Evolutionary conservation across 257 asterid species (phyloP).

Genomic region (Ophiorrhiza pumila): DNA sequence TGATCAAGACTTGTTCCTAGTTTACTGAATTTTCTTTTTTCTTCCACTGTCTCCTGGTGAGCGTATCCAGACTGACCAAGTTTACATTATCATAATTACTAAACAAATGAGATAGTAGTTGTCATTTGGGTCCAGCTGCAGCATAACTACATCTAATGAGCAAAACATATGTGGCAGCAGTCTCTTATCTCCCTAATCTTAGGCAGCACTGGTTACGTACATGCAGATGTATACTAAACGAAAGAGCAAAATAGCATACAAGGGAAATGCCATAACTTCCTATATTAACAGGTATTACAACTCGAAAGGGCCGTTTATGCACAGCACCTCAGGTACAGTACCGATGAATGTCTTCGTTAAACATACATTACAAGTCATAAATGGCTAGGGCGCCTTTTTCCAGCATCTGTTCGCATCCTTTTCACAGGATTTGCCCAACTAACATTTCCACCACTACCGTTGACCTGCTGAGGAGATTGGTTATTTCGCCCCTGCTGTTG

Average conservation of each 20-base stretch:
- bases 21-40: too few relatives aligned
- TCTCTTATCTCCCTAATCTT: neutral
- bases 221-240: too few relatives aligned
- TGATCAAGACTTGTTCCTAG: too few relatives aligned
- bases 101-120: too few relatives aligned
- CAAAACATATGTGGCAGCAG: too few relatives aligned
- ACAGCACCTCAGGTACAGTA: slow-evolving; percentile 22
- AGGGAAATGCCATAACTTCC: slow-evolving; percentile 9
- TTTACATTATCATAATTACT: too few relatives aligned
- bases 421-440: slow-evolving; percentile 98
- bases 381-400: slow-evolving; percentile 83
- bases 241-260: slow-evolving; percentile 14
- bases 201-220: neutral
- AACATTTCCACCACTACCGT: slow-evolving; percentile 58
- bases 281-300: slow-evolving; percentile 23
- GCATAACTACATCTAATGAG: too few relatives aligned
- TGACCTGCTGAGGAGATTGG: slow-evolving; percentile 57
- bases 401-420: slow-evolving; percentile 79
- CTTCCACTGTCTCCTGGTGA: too few relatives aligned
- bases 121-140: too few relatives aligned
- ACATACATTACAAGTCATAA: slow-evolving; percentile 38
- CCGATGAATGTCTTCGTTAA: slow-evolving; percentile 13
- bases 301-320: slow-evolving; percentile 25
- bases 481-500: slow-evolving; percentile 52
- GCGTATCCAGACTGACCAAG: too few relatives aligned